Base-by-base conservation (phyloP, 345 rosid species). In the Brassica cretica region DNA sequence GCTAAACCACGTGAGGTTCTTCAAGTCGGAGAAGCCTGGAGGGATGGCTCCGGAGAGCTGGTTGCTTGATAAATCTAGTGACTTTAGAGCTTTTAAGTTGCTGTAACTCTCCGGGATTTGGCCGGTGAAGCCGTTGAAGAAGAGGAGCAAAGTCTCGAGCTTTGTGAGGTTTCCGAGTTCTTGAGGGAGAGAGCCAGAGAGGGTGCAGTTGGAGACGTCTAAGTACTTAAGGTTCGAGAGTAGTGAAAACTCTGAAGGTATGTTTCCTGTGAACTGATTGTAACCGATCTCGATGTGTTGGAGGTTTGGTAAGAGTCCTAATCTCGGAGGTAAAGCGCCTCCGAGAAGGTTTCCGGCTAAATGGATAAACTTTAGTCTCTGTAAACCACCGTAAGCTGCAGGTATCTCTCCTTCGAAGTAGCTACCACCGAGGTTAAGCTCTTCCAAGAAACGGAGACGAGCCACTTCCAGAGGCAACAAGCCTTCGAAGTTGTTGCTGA, bases 381-480 rank as follows among this genome's bases (percentile, higher is more conserved):
- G 80, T 53, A 93, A 83, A 51, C 78, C 86, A 66, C 94, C 93
- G 16, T 91, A 95, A 12, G 62, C 83, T 0, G 71, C 21, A 0
- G 99, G 98, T 69, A 95, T 93, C 66, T 75, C 89, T 39, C 91
- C 99, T 61, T 82, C 84, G 62, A 95, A 95, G 88, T 88, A 95
- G 87, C 96, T 93, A 15, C 99, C 99, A 0, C 98, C 96, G n/a
- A 95, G 88, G 82, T 93, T 95, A 78, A 95, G 92, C 76, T 82
- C 83, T 85, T 95, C 94, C 64, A 95, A 78, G 79, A 68, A 87
- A 76, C 78, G 90, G 24, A 93, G 82, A 32, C 62, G 69, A 27
- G 78, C 37, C n/a, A 91, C 70, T 10, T 90, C 99, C 5, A 19
- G 21, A 5, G 98, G 97, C 2, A 93, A 59, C 3, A 81, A 78